These are phyloP conservation scores for Apiotrichum domesticum DNA, from an alignment of 1,284 basidiomycete species.

Conservation along the genomic window DNA sequence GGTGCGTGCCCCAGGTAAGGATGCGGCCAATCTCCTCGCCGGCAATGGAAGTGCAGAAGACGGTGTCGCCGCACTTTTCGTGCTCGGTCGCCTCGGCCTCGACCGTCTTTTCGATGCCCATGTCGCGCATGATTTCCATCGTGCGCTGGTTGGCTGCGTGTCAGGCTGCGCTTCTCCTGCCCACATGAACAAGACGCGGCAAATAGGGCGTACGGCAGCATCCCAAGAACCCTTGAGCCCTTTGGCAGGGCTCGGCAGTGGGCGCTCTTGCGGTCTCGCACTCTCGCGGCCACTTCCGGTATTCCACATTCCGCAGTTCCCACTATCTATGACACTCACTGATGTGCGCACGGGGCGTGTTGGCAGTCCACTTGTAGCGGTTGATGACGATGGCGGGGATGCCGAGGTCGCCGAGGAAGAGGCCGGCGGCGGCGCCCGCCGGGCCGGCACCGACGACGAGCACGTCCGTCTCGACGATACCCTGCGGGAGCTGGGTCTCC, in stretches of 20 bases:
- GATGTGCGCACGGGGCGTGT: conserved; percentile 18
- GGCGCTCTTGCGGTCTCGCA: too few relatives aligned
- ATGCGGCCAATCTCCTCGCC: conserved; percentile 18
- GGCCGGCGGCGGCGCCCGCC: conserved; percentile 9
- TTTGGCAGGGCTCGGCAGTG: too few relatives aligned
- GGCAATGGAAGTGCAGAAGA: conserved; percentile 13
- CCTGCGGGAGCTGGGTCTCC: conserved; percentile 13
- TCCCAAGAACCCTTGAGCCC: too few relatives aligned
- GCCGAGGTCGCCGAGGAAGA: conserved; percentile 14
- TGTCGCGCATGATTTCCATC: conserved; percentile 17
- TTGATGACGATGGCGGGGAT: conserved; percentile 11
- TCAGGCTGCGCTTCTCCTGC: neutral
- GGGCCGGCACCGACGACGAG: conserved; percentile 13
- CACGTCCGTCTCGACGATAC: conserved; percentile 12
- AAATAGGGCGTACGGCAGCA: neutral
- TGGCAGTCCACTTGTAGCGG: conserved; percentile 14
- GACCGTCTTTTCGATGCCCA: conserved; percentile 12
- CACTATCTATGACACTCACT: neutral
- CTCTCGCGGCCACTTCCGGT: too few relatives aligned
- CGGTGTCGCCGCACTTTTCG: conserved; percentile 15
- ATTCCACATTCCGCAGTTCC: too few relatives aligned
- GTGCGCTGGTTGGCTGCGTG: conserved; percentile 13
- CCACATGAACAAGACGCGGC: too few relatives aligned
- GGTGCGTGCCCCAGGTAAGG: conserved; percentile 15
- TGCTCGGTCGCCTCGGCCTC: conserved; percentile 14